Percentiles rank a stretch among this genome's conserved stretches.
Evolutionary conservation across 2,329 filamentous ascomycete species (phyloP).

Genomic region (Nigrospora osmanthi): DNA sequence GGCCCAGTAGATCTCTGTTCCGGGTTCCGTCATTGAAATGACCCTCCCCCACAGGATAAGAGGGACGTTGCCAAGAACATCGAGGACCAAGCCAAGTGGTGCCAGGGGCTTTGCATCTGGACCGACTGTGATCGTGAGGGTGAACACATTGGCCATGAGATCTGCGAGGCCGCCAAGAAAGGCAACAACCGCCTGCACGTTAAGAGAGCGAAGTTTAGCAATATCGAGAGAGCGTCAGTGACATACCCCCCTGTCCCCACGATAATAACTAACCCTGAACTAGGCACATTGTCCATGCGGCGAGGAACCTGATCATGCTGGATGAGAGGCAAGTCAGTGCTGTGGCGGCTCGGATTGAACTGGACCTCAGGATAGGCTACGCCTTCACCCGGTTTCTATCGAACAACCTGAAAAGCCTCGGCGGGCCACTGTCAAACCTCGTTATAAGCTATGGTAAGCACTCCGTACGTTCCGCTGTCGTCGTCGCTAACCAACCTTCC

Average conservation of each 20-base stretch:
- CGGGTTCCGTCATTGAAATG: constrained; percentile 1
- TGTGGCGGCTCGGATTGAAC: constrained; percentile 80
- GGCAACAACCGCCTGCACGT: constrained; percentile 69
- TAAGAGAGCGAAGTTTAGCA: constrained; percentile 87
- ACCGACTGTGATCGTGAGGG: constrained; percentile 98
- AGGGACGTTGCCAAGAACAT: constrained; percentile 80
- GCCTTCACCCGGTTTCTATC: constrained; percentile 89
- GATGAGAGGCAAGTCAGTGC: constrained; percentile 84
- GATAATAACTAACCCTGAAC: constrained; percentile 4
- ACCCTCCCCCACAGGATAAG: constrained; percentile 52
- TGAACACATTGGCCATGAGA: constrained; percentile 90
- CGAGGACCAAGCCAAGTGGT: constrained; percentile 62
- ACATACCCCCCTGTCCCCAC: not conserved
- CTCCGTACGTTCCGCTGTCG: constrained; percentile 4
- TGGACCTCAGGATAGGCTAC: constrained; percentile 86
- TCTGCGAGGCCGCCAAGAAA: constrained; percentile 69
- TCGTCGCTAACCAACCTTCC: constrained; percentile 7
- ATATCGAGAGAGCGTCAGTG: constrained; percentile 79
- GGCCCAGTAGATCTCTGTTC: not conserved
- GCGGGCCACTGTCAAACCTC: constrained; percentile 55
- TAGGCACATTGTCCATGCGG: constrained; percentile 81
- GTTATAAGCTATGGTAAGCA: constrained; percentile 72
- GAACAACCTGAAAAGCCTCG: constrained; percentile 64
- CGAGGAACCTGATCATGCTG: constrained; percentile 65
- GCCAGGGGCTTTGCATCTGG: constrained; percentile 86